Percentiles rank a stretch among this genome's conserved stretches.
phyloP scores from a whole-genome alignment of 768 basidiomycete genomes.

The Tulasnella sp. region DNA sequence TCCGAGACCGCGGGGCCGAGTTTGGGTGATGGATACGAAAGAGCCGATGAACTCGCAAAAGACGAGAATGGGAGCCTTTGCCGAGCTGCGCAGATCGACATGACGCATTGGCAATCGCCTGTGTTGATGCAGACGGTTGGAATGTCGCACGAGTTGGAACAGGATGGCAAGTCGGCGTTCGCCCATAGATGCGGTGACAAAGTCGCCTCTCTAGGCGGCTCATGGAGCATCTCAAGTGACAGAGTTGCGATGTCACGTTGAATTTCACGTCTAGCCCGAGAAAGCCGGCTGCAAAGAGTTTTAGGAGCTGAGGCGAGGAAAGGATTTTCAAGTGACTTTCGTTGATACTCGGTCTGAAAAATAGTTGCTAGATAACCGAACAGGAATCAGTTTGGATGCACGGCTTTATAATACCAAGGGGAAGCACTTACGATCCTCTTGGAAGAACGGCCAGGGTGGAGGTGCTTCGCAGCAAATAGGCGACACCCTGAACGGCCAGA shows the following conservation, averaged over 20 bases:
- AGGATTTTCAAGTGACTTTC: constrained; percentile 27
- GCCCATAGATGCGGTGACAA: constrained; percentile 25
- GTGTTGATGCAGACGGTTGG: constrained; percentile 32
- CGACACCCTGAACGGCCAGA: constrained; percentile 30
- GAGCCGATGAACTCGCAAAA: constrained; percentile 6
- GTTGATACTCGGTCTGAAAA: constrained; percentile 29
- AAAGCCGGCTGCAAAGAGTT: constrained; percentile 14
- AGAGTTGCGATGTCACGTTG: constrained; percentile 13
- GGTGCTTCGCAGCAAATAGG: constrained; percentile 29
- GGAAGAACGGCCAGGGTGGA: constrained; percentile 30
- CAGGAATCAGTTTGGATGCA: too few species aligned
- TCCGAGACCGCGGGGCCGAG: neutral
- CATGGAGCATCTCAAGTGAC: neutral
- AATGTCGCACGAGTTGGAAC: constrained; percentile 31
- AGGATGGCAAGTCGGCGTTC: constrained; percentile 27
- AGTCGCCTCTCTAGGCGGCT: constrained; percentile 9
- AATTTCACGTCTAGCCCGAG: neutral
- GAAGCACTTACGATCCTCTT: constrained; percentile 27
- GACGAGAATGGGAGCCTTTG: neutral
- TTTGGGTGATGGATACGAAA: neutral
- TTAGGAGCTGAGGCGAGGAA: constrained; percentile 6
- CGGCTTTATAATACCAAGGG: neutral
- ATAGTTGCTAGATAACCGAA: constrained; percentile 23
- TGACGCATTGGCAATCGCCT: constrained; percentile 31
- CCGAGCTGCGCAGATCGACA: constrained; percentile 26